Base-by-base conservation (phyloP, 2,329 filamentous ascomycete species). In the Fusarium annulatum region DNA sequence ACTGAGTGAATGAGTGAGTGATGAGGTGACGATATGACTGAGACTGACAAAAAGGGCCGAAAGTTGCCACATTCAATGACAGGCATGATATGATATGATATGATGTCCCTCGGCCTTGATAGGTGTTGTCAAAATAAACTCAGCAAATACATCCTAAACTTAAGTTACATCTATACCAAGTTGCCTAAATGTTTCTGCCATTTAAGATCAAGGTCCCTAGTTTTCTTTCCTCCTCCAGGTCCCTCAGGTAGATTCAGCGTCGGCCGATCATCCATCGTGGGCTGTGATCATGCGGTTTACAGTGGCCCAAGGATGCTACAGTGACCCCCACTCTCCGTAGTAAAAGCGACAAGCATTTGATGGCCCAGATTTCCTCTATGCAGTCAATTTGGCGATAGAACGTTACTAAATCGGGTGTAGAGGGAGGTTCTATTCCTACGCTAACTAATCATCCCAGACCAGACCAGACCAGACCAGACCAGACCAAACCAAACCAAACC, bases 381-480 rank as follows among this genome's bases (percentile, higher is more conserved):
- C 7, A 59, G 67, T 53, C 42, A 69, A 49, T 65, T 69, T 70
- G 66, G 67, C 59, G 66, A 65, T 65, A 70, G 36, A 55, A 43
- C 52, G 66, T 69, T 70, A 70, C 67, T 65, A 28, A 10, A 69
- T 69, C 36, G 67, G 67, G 67, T 39, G 66, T 67, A 70, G 66
- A 30, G 45, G 28, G 18, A 23, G 2, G 36, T 63, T 36, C n/a
- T 56, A 42, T 41, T 41, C 59, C 33, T 63, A 69, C 71, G 60
- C 57, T 63, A 73, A 69, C 56, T 45, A 61, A 42, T 36, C 52
- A 53, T 28, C 15, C 23, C 33, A 52, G 46, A 48, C 43, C 45
- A 52, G 39, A 33, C 23, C 19, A 48, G 7, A 15, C 45, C 55
- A 33, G 38, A 30, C 30, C 30, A 30, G 4, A 6, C 28, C 28